Evolutionary conservation across 306 rosid species (phyloP), one percentile per base, ranked within the genome.

Genomic region (Crotalaria pallida): DNA sequence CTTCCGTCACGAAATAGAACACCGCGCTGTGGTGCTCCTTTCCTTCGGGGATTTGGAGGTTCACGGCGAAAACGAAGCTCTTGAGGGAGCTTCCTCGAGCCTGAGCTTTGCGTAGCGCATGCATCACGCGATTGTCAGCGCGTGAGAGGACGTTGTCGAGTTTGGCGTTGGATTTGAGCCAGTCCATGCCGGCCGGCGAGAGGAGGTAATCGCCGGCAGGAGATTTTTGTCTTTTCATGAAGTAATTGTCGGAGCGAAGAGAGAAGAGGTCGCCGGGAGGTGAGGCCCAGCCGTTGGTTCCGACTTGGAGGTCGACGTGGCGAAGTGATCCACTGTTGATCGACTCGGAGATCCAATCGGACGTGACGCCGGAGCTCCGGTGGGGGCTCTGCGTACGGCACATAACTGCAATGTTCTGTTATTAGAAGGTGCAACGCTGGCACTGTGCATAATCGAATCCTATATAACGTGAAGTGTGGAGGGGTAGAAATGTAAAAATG

Each of bases 211-310:
- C 91, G 4, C 96, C 96, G 41, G 95, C 74, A 13, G 96, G 92
- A 3, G 75, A 40, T 77, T 92, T 92, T 3, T 72, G 82, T 16
- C 90, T 83, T 59, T 79, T 87, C 0, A 87, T 71, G 33, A 84
- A 34, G 83, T 88, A 92, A 27, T 67, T 77, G 10, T 72, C 60
- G 16, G 96, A 78, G 17, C 96, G 95, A 24, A 92, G 91, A 4
- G 55, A 65, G 87, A 92, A 92, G 38, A 86, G 79, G 55, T 84
- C 80, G 57, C 95, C 95, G 3, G 95, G 98, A 3, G 98, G 96
- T 2, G 98, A 87, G 3, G 96, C 88, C 98, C 98, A 92, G 70
- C 98, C 96, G 71, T 92, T 88, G 66, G 79, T 80, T n/a, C 96
- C 96, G 0, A 79, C 48, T 27, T 78, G 49, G 33, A 86, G 83